These are phyloP conservation scores for Lentinula aciculospora DNA, from an alignment of 768 basidiomycete genomes.

Conservation along the genomic window DNA sequence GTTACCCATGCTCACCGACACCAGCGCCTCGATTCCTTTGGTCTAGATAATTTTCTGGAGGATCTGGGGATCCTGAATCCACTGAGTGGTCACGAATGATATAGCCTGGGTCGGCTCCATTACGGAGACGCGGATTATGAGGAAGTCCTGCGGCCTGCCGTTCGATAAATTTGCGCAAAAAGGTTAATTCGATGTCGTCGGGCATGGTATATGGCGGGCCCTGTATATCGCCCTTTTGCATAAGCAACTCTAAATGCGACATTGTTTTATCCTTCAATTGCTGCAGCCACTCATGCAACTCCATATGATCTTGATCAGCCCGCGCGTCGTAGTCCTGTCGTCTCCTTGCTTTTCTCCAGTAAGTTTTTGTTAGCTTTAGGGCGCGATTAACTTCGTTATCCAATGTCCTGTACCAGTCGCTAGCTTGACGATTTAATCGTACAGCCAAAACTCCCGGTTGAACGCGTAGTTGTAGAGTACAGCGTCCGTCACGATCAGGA, in stretches of 20 bases:
- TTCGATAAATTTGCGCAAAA: constrained; percentile 79
- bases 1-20: constrained; percentile 19
- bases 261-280: constrained; percentile 86
- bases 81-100: constrained; percentile 37
- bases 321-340: constrained; percentile 82
- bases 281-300: constrained; percentile 82
- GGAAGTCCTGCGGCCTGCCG: constrained; percentile 69
- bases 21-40: constrained; percentile 11
- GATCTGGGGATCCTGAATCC: constrained; percentile 44
- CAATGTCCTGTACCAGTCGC: constrained; percentile 78
- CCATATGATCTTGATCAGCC: constrained; percentile 87
- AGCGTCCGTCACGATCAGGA: constrained; percentile 71
- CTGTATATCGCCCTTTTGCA: constrained; percentile 85
- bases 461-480: constrained; percentile 72
- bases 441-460: constrained; percentile 81
- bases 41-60: constrained; percentile 35
- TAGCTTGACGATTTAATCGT: constrained; percentile 65
- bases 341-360: constrained; percentile 77
- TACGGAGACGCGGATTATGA: constrained; percentile 77
- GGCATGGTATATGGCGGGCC: constrained; percentile 81
- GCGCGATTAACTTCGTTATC: constrained; percentile 77
- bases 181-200: constrained; percentile 70
- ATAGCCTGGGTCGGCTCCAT: constrained; percentile 31
- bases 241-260: constrained; percentile 80
- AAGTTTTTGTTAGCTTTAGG: constrained; percentile 80